These are phyloP conservation scores for Globisporangium alternatum DNA, from an alignment of 352 stramenopile species.

Conservation along the genomic window DNA sequence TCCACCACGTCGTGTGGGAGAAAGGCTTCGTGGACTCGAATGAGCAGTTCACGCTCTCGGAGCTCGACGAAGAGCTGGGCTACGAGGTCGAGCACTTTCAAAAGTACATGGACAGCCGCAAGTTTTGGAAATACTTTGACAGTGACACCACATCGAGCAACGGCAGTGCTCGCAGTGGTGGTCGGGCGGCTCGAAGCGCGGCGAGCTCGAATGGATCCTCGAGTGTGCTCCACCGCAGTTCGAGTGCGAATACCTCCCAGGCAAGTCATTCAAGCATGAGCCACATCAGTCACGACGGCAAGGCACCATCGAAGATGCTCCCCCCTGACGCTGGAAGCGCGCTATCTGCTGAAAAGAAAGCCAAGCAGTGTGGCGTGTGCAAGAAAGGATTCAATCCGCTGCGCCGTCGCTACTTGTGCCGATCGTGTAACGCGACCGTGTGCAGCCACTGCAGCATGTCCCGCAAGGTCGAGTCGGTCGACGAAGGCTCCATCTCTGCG, in stretches of 20 bases:
- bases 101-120: slow-evolving; percentile 78
- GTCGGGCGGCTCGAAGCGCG: slow-evolving; percentile 23
- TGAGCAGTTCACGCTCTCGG: slow-evolving; percentile 70
- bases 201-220: slow-evolving; percentile 23
- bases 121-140: slow-evolving; percentile 82
- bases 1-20: slow-evolving; percentile 85
- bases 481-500: slow-evolving; percentile 52
- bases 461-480: slow-evolving; percentile 47
- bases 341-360: slow-evolving; percentile 43
- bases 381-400: slow-evolving; percentile 81
- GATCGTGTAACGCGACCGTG: slow-evolving; percentile 64
- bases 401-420: slow-evolving; percentile 71
- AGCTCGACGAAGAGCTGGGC: slow-evolving; percentile 50
- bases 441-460: slow-evolving; percentile 78
- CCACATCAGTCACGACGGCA: neutral
- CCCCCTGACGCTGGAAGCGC: slow-evolving; percentile 11
- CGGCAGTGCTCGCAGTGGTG: slow-evolving; percentile 22
- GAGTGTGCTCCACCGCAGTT: slow-evolving; percentile 7
- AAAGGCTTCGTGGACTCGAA: slow-evolving; percentile 78
- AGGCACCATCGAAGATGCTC: neutral
- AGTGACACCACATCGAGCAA: slow-evolving; percentile 23
- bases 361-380: slow-evolving; percentile 72
- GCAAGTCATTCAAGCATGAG: slow-evolving; percentile 14
- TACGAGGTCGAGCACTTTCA: slow-evolving; percentile 76
- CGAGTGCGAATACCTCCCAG: slow-evolving; percentile 12